Base-by-base conservation (phyloP, 176 grass and related monocot genomes). In the Canna indica region DNA sequence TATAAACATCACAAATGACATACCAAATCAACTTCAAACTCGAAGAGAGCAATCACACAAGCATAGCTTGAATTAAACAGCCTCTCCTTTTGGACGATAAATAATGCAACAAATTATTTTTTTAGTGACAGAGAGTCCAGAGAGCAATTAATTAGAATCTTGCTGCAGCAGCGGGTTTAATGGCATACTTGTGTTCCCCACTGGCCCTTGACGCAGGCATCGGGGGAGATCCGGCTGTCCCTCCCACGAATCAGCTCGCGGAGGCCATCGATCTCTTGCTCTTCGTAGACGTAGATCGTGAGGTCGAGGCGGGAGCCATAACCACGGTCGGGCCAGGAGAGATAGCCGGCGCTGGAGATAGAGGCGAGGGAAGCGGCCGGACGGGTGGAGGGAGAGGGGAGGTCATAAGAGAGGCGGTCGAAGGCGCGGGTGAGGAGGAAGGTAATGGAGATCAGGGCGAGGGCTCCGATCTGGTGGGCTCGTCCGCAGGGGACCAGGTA, bases 151-250 rank as follows among this genome's bases (percentile, higher is more conserved):
- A 34, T 20, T 63, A 31, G 29, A 31, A 63, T 63, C 13, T 30
- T 34, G 29, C 15, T 32, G 1, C 14, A 63, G 20, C 4, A 32
- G 16, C 32, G 30, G 59, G 50, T 24, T 22, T 3, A 63, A 63
- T 27, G 39, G 44, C 36, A 48, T 57, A 91, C 94, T 82, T 97
- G 89, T 17, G 94, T 97, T 31, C 89, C 94, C 94, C 94, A 97
- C 69, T 97, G 94, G 30, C 89, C 94, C 86, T 99, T 99, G 70
- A 90, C 53, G 86, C 94, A 99, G 52, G 82, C 79, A 15, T 85
- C 79, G 2, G 79, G 64, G 39, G 79, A 31, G 82, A 97, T 74
- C 28, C 34, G 36, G 70, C 59, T 72, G 46, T 92, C 82, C 32
- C 82, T 83, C 24, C 94, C 89, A 36, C 82, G 80, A 36, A 97